Percentiles rank a stretch among this genome's conserved stretches.
Conservation (phyloP, 2,329 filamentous ascomycete species). For the Didymella keratinophila region DNA sequence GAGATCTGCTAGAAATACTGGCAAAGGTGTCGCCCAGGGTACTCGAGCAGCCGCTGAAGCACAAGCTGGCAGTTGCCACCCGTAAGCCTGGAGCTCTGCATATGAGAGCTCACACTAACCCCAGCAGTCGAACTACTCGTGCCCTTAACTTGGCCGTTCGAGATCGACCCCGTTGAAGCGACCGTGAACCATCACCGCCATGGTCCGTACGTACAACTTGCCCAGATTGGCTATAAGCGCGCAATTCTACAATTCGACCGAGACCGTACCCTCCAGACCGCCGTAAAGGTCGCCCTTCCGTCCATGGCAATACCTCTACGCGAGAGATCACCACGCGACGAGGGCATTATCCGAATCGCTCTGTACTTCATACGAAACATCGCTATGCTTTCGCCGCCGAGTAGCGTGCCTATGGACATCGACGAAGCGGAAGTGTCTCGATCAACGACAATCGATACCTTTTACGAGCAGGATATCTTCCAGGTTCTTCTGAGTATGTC, state of each 20-base stretch:
- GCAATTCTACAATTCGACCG: conserved; percentile 84
- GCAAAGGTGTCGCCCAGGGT: conserved; percentile 75
- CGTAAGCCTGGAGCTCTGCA: conserved; percentile 46
- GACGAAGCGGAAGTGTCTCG: conserved; percentile 89
- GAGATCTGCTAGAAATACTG: conserved; percentile 89
- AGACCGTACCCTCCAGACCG: conserved; percentile 78
- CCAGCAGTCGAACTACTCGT: conserved; percentile 80
- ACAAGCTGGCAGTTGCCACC: conserved; percentile 82
- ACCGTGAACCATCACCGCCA: conserved; percentile 94
- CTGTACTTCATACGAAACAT: conserved; percentile 91
- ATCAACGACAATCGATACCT: conserved; percentile 86
- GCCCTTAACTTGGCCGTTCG: conserved; percentile 92
- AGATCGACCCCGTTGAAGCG: conserved; percentile 79
- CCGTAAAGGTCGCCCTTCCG: conserved; percentile 81
- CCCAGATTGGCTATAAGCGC: conserved; percentile 89
- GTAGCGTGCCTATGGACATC: conserved; percentile 77
- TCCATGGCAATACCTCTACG: conserved; percentile 81
- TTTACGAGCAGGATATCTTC: conserved; percentile 90
- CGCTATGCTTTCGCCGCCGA: conserved; percentile 79
- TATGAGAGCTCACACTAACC: conserved; percentile 26
- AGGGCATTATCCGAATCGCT: conserved; percentile 89
- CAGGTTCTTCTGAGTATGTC: conserved; percentile 83
- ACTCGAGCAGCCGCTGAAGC: conserved; percentile 76
- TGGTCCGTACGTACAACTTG: conserved; percentile 85
- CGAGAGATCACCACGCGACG: conserved; percentile 80